Conservation (phyloP, 2,329 filamentous ascomycete genomes). For the Colletotrichum tanaceti region DNA sequence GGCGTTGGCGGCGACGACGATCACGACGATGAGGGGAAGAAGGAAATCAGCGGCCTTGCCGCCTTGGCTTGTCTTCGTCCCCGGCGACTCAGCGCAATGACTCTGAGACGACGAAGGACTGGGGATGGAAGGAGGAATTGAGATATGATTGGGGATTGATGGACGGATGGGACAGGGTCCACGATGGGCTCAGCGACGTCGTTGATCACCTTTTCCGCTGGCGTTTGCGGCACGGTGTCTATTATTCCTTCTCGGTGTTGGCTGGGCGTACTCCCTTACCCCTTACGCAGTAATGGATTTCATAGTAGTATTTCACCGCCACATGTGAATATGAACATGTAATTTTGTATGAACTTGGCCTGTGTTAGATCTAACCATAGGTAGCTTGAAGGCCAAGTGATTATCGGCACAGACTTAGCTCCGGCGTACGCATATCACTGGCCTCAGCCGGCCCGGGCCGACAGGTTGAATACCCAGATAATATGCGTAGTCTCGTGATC, state of each 20-base stretch:
- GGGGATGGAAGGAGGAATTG: constrained; percentile 27
- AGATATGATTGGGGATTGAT: not conserved
- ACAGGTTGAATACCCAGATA: not conserved
- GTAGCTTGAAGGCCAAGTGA: not conserved
- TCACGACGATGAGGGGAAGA: not conserved
- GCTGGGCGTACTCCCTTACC: not conserved
- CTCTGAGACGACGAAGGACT: constrained; percentile 16
- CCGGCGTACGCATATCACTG: not conserved
- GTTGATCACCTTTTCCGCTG: constrained; percentile 2
- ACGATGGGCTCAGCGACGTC: constrained; percentile 25
- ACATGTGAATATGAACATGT: not conserved
- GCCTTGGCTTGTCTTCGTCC: not conserved
- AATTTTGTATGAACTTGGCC: not conserved
- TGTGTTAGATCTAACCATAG: not conserved
- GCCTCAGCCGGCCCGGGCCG: not conserved
- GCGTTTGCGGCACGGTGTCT: constrained; percentile 28
- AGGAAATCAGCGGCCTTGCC: not conserved
- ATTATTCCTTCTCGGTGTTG: not conserved
- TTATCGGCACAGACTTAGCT: not conserved
- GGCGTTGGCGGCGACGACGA: too few relatives aligned
- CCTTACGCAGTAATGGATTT: constrained; percentile 9
- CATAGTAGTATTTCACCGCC: not conserved
- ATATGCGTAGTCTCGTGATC: not conserved
- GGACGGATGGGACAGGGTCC: not conserved
- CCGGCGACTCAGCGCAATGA: constrained; percentile 10